Evolutionary conservation across 371 early-diverging fungal species (phyloP).

Genomic region (Mortierella sp.): DNA sequence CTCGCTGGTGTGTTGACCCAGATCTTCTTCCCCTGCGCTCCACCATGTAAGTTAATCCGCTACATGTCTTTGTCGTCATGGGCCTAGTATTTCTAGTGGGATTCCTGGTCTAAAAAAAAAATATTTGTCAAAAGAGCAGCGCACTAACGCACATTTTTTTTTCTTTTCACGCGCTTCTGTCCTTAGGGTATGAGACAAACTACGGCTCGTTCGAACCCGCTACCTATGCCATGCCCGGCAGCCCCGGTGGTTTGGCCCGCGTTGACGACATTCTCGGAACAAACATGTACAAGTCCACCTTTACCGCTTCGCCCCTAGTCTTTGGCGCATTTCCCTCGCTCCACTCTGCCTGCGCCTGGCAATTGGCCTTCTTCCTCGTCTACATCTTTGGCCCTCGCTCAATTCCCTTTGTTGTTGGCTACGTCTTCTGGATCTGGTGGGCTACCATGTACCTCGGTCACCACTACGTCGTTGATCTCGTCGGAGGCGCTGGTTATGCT

Average conservation of each 20-base stretch:
- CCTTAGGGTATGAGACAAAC: slow-evolving; percentile 72
- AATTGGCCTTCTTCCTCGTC: slow-evolving; percentile 72
- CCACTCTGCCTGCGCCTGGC: slow-evolving; percentile 79
- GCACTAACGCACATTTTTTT: not conserved
- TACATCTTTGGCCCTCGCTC: slow-evolving; percentile 64
- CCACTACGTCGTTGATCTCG: slow-evolving; percentile 81
- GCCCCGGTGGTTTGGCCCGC: slow-evolving; percentile 78
- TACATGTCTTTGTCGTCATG: not conserved
- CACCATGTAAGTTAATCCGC: slow-evolving; percentile 76
- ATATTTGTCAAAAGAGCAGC: not conserved
- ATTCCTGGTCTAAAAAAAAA: not conserved
- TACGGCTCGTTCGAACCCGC: slow-evolving; percentile 73
- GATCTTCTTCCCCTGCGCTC: slow-evolving; percentile 76
- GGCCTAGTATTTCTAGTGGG: not conserved
- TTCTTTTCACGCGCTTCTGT: not conserved
- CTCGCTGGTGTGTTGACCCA: slow-evolving; percentile 79
- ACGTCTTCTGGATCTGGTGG: slow-evolving; percentile 83
- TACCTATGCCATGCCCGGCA: slow-evolving; percentile 77
- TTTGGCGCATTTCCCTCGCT: slow-evolving; percentile 86
- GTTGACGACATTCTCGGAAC: slow-evolving; percentile 78
- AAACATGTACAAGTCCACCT: slow-evolving; percentile 73
- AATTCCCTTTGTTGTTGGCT: slow-evolving; percentile 63
- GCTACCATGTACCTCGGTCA: slow-evolving; percentile 83
- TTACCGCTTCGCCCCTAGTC: slow-evolving; percentile 80
- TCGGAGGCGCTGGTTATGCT: slow-evolving; percentile 80